These are phyloP conservation scores for Phytophthora sp. DNA, from an alignment of 352 stramenopile genomes.

Conservation along the genomic window DNA sequence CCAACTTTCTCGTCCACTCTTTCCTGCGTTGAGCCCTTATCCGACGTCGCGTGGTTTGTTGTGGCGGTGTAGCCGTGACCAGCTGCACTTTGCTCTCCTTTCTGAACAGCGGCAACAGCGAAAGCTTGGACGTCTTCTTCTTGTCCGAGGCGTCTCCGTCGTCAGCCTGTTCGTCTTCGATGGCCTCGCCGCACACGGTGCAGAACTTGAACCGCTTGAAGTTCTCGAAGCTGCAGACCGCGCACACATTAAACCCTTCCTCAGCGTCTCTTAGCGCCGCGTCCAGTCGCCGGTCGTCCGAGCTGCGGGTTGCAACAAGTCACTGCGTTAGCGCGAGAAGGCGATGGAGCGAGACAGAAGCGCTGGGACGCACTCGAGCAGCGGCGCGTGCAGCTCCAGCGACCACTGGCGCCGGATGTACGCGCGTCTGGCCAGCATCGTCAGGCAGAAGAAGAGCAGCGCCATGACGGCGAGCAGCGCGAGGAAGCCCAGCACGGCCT, in stretches of 20 bases:
- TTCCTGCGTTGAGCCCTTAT: constrained; percentile 28
- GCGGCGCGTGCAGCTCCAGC: constrained; percentile 31
- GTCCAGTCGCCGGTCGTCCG: constrained; percentile 40
- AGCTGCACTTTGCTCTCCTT: constrained; percentile 24
- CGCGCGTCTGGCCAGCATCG: constrained; percentile 17
- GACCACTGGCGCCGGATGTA: constrained; percentile 24
- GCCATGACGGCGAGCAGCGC: constrained; percentile 20
- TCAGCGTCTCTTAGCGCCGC: constrained; percentile 43
- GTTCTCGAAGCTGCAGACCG: constrained; percentile 49
- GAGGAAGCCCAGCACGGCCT: constrained; percentile 25
- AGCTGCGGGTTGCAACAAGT: constrained; percentile 3
- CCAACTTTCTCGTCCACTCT: constrained; percentile 50
- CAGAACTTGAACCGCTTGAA: constrained; percentile 52
- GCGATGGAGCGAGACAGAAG: neutral
- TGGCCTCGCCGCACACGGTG: constrained; percentile 38
- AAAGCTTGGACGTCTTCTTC: constrained; percentile 11
- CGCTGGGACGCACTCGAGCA: constrained; percentile 31
- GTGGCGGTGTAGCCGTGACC: constrained; percentile 9
- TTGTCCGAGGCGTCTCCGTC: constrained; percentile 13
- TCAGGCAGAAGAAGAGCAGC: constrained; percentile 27
- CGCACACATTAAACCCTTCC: constrained; percentile 45
- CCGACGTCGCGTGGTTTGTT: constrained; percentile 12
- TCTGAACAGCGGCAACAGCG: constrained; percentile 17
- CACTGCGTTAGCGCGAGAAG: neutral
- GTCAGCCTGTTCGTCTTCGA: constrained; percentile 5